Percentiles rank a stretch among this genome's conserved stretches.
These are phyloP conservation scores for Huntiella decipiens DNA, from an alignment of 2,329 filamentous ascomycete species.

Conservation along the genomic window DNA sequence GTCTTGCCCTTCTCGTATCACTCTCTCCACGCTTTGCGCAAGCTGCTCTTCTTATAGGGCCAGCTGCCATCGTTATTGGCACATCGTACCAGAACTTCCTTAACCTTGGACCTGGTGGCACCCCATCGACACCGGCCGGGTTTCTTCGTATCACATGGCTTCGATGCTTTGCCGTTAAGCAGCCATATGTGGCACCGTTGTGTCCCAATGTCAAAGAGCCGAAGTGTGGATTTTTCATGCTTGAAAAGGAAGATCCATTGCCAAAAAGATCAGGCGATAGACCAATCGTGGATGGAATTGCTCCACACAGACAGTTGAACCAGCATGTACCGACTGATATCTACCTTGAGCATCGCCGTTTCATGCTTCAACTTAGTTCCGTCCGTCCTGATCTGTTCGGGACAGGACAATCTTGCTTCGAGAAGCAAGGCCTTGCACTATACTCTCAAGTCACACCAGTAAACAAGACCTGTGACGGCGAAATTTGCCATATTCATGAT, in stretches of 20 bases:
- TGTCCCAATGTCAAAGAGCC: too few relatives aligned
- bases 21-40: too few relatives aligned
- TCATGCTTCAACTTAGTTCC: constrained; percentile 32
- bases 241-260: constrained; percentile 21
- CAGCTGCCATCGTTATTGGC: constrained; percentile 21
- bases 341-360: constrained; percentile 33
- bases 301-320: constrained; percentile 60
- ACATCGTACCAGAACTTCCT: constrained; percentile 62
- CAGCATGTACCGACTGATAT: constrained; percentile 38
- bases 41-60: too few relatives aligned
- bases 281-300: constrained; percentile 54
- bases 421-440: constrained; percentile 63
- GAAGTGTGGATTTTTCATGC: background rate
- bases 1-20: background rate
- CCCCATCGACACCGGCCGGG: constrained; percentile 51
- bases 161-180: background rate
- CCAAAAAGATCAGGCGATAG: constrained; percentile 43
- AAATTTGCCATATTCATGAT: constrained; percentile 64
- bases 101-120: constrained; percentile 61
- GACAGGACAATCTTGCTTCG: constrained; percentile 55
- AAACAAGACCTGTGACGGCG: constrained; percentile 56
- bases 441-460: constrained; percentile 42
- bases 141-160: constrained; percentile 58
- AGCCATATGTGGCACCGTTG: too few relatives aligned
- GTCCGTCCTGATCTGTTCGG: constrained; percentile 29